Evolutionary conservation across 2,329 filamentous ascomycete genomes (phyloP).

Genomic region (Fusarium brevicatenulatum): DNA sequence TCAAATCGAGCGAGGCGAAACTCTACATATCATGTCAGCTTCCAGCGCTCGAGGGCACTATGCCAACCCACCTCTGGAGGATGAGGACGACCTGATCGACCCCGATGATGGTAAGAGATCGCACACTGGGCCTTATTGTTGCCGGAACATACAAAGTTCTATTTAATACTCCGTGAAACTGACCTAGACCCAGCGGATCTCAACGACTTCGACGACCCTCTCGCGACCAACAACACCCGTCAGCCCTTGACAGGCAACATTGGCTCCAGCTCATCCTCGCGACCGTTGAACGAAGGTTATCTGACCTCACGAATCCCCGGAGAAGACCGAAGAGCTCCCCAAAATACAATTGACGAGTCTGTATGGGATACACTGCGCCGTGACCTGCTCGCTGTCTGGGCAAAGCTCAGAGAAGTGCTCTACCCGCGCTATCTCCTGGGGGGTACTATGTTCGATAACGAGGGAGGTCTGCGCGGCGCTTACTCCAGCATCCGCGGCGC

Average conservation of each 20-base stretch:
- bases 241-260: constrained; percentile 89
- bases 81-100: constrained; percentile 77
- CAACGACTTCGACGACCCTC: constrained; percentile 91
- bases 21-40: constrained; percentile 55
- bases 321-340: constrained; percentile 88
- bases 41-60: constrained; percentile 65
- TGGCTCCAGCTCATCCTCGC: constrained; percentile 66
- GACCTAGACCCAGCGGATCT: constrained; percentile 72
- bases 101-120: constrained; percentile 74
- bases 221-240: constrained; percentile 74
- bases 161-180: constrained; percentile 10
- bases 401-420: constrained; percentile 97
- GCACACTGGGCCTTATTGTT: neutral
- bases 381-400: constrained; percentile 92
- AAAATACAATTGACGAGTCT: constrained; percentile 95
- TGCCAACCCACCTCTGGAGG: constrained; percentile 68
- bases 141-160: neutral
- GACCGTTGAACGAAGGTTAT: constrained; percentile 77
- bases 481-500: constrained; percentile 70
- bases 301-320: constrained; percentile 90
- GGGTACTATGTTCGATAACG: constrained; percentile 70
- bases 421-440: constrained; percentile 93
- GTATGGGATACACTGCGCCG: constrained; percentile 98
- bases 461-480: constrained; percentile 65
- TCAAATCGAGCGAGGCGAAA: neutral